Evolutionary conservation across 495 filamentous ascomycete genomes (phyloP).

Genomic region (Tetracladium setigerum): DNA sequence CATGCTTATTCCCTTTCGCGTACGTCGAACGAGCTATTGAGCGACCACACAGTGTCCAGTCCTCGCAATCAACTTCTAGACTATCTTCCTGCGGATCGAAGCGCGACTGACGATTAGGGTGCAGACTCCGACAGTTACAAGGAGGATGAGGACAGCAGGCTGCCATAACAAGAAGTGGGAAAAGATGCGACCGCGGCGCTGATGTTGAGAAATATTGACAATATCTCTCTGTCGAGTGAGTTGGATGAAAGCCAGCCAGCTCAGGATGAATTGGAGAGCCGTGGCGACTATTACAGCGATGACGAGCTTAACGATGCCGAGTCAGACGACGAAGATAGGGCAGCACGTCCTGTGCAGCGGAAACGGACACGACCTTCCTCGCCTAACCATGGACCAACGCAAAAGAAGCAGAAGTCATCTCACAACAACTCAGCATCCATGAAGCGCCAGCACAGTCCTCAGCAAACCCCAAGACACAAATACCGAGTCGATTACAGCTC

Average conservation of each 20-base stretch:
- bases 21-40: constrained; percentile 11
- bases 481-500: constrained; percentile 2
- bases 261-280: constrained; percentile 4
- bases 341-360: constrained; percentile 11
- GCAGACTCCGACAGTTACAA: constrained; percentile 1
- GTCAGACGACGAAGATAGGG: constrained; percentile 9
- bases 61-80: not conserved
- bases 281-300: constrained; percentile 1
- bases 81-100: constrained; percentile 6
- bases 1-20: constrained; percentile 3
- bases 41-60: constrained; percentile 7
- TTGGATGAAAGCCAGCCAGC: constrained; percentile 9
- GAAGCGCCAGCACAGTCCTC: constrained; percentile 9
- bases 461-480: constrained; percentile 7
- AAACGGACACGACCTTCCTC: constrained; percentile 8
- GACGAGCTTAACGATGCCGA: constrained; percentile 7
- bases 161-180: constrained; percentile 4
- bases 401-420: not conserved
- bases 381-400: constrained; percentile 9
- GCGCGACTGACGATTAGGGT: constrained; percentile 5
- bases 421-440: constrained; percentile 1
- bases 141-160: constrained; percentile 3
- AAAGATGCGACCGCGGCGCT: constrained; percentile 1
- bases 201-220: constrained; percentile 1
- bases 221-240: constrained; percentile 10